A percentile compares a stretch with the other conserved stretches of the same genome.
phyloP scores from a whole-genome alignment of 2,329 filamentous ascomycete species.

The Fusarium cyanostomum region DNA sequence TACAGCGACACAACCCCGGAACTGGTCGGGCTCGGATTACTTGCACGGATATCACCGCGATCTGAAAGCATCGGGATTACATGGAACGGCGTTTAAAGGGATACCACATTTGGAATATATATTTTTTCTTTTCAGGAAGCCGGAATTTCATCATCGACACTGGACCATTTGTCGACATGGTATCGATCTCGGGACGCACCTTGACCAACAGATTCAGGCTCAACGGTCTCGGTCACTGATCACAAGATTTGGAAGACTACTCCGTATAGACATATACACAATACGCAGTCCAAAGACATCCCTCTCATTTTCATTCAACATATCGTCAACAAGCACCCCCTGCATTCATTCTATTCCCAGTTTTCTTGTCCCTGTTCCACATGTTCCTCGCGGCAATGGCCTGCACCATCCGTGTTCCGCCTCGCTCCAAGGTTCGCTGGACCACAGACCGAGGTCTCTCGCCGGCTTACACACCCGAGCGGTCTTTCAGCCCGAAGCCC shows the following conservation, averaged over 20 bases:
- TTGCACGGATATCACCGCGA: slow-evolving; percentile 27
- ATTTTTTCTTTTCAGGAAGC: slow-evolving; percentile 9
- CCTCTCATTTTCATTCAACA: slow-evolving; percentile 3
- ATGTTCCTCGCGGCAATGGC: not conserved
- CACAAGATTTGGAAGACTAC: slow-evolving; percentile 9
- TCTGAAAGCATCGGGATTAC: slow-evolving; percentile 21
- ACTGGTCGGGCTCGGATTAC: slow-evolving; percentile 16
- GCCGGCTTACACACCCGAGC: slow-evolving; percentile 29
- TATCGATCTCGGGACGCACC: not conserved
- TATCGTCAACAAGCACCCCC: not conserved
- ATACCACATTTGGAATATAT: slow-evolving; percentile 29
- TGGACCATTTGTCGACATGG: not conserved
- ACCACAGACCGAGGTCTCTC: slow-evolving; percentile 39
- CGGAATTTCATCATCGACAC: slow-evolving; percentile 7
- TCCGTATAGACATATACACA: slow-evolving; percentile 8
- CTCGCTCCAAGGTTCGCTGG: slow-evolving; percentile 15
- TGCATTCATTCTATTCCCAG: not conserved
- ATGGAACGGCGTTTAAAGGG: slow-evolving; percentile 37
- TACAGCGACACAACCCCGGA: slow-evolving; percentile 15
- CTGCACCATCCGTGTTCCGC: slow-evolving; percentile 8
- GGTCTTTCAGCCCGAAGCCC: slow-evolving; percentile 7
- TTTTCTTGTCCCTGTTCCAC: slow-evolving; percentile 7
- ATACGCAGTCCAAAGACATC: slow-evolving; percentile 15
- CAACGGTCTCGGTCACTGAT: slow-evolving; percentile 3
- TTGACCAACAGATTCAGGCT: too few species aligned